These are phyloP conservation scores for Purpureocillium takamizusanense DNA, from an alignment of 2,329 filamentous ascomycete genomes.

Conservation along the genomic window DNA sequence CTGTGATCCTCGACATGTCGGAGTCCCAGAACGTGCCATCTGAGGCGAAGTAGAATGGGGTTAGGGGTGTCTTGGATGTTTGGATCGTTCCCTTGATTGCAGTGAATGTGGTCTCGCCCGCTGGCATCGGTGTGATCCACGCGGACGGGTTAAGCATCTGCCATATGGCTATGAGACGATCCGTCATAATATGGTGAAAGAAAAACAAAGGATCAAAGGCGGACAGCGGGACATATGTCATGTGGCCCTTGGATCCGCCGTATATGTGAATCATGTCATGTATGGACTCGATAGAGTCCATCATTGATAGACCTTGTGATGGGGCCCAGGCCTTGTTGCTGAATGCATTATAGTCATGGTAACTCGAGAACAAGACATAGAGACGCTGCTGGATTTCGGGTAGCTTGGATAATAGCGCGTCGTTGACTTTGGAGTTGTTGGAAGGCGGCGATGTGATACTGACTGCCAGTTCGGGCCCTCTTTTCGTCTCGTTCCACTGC, in stretches of 20 bases:
- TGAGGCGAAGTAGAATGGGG: conserved; percentile 54
- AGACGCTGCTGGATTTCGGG: conserved; percentile 51
- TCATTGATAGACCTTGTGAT: conserved; percentile 33
- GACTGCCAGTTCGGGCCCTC: conserved; percentile 34
- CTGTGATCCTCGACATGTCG: conserved; percentile 47
- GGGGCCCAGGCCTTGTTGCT: conserved; percentile 59
- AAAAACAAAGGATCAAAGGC: conserved; percentile 76
- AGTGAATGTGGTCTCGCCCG: conserved; percentile 52
- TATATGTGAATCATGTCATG: conserved; percentile 56
- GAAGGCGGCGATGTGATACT: conserved; percentile 30
- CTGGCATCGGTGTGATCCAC: conserved; percentile 51
- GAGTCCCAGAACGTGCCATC: conserved; percentile 61
- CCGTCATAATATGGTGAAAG: conserved; percentile 67
- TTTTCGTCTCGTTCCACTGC: conserved; percentile 49
- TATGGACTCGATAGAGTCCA: conserved; percentile 57
- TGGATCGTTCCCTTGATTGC: conserved; percentile 43
- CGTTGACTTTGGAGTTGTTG: conserved; percentile 48
- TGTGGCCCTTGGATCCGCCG: conserved; percentile 54
- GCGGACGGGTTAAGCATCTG: conserved; percentile 61
- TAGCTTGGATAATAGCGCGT: conserved; percentile 34
- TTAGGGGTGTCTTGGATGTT: conserved; percentile 47
- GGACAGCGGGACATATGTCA: conserved; percentile 62
- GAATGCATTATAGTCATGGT: conserved; percentile 58
- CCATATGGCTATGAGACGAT: conserved; percentile 70
- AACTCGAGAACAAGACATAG: conserved; percentile 58